Conservation (phyloP, 371 early-diverging fungal species). For the Mucor racemosus region DNA sequence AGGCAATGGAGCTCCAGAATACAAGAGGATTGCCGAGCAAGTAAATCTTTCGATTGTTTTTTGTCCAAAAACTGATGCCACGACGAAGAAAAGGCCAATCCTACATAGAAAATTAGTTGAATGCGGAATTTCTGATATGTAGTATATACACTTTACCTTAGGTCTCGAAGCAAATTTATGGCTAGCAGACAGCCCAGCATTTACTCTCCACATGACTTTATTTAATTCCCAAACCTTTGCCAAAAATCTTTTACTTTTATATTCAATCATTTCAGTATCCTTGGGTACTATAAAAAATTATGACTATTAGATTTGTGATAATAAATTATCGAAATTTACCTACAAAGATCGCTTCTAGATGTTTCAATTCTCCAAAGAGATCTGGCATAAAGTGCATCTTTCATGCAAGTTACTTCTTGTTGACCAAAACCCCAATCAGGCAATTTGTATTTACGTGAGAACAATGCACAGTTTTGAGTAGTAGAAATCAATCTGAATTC, state of each 20-base stretch:
- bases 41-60: slow-evolving; percentile 78
- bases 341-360: slow-evolving; percentile 49
- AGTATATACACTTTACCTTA: slow-evolving; percentile 14
- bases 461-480: slow-evolving; percentile 77
- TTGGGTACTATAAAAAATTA: slow-evolving; percentile 37
- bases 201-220: slow-evolving; percentile 82
- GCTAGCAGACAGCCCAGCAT: slow-evolving; percentile 82
- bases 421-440: slow-evolving; percentile 98
- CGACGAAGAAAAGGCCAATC: slow-evolving; percentile 86
- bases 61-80: slow-evolving; percentile 93
- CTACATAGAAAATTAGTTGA: not conserved
- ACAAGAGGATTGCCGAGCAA: slow-evolving; percentile 95
- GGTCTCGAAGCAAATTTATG: slow-evolving; percentile 92
- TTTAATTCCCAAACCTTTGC: slow-evolving; percentile 87
- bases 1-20: slow-evolving; percentile 84
- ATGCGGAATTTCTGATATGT: not conserved
- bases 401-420: slow-evolving; percentile 89
- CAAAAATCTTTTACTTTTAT: slow-evolving; percentile 64
- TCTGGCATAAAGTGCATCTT: slow-evolving; percentile 61
- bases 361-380: slow-evolving; percentile 69
- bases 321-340: slow-evolving; percentile 12
- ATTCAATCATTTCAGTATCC: slow-evolving; percentile 45
- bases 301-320: too few relatives aligned
- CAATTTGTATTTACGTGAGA: slow-evolving; percentile 79
- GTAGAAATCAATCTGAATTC: slow-evolving; percentile 75